Base-by-base conservation (phyloP, 768 basidiomycete genomes). In the Mycena rosella region DNA sequence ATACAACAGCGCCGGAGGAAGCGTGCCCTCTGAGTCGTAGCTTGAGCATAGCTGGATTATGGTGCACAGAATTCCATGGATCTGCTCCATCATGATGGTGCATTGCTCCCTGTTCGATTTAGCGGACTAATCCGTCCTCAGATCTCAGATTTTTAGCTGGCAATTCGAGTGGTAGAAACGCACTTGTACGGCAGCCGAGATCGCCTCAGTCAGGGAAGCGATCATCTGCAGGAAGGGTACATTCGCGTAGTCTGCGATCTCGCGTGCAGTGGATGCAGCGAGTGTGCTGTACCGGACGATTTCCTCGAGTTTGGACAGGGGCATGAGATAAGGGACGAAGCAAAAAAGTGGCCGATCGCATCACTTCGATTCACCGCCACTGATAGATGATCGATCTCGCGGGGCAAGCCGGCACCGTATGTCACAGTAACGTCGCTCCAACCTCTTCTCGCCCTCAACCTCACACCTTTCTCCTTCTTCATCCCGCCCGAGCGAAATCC, bases 191-290 rank as follows among this genome's bases (percentile, higher is more conserved):
- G 36, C 6, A 13, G 26, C 42, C 36, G 52, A 22, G 11, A 61
- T 61, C 11, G 17, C 26, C 1, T 14, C 26, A 0, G 48, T 24
- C 7, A 51, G 36, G 0, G 60, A n/a, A 6, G 60, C 22, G 7
- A 26, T 40, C 14, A 42, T 24, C 11, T 49, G 47, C 8, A 60
- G 20, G 34, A 60, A 60, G 1, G 59, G 59, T 8, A 60, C 59
- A 40, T 48, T 38, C 9, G 48, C 17, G 8, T n/a, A 1, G n/a
- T 27, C 18, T 1, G 59, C 59, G 34, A 61, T 61, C n/a, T 40
- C 60, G 15, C 38, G 60, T 14, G 30, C 27, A 13, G 60, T 52
- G 2, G 48, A 30, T 5, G 60, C 60, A 17, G 60, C 60, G 20
- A 61, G 24, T 2, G 47, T 42, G 49, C 36, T 40, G 60, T 61